These are phyloP conservation scores for Taphrina confusa DNA, from an alignment of 1,139 yeast genomes.

Conservation along the genomic window DNA sequence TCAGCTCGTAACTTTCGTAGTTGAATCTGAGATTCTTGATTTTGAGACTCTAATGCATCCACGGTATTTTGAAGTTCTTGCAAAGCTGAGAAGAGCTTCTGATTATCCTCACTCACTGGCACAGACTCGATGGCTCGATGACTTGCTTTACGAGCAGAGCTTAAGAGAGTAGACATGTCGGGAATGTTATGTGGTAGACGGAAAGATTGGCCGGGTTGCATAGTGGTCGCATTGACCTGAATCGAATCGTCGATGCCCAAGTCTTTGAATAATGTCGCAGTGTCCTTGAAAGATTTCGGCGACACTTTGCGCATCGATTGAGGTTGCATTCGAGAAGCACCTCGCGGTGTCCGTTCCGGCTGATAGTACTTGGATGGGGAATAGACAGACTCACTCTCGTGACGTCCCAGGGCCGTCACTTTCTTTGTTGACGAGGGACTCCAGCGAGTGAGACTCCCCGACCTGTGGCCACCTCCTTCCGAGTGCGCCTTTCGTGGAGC, in stretches of 20 bases:
- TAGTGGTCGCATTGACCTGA: constrained; percentile 1
- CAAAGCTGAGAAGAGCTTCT: constrained; percentile 39
- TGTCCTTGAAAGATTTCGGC: constrained; percentile 34
- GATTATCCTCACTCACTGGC: constrained; percentile 41
- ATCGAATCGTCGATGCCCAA: constrained; percentile 32
- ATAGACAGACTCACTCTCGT: constrained; percentile 28
- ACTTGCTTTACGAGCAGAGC: constrained; percentile 19
- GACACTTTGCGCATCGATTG: constrained; percentile 26
- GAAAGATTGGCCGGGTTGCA: constrained; percentile 20
- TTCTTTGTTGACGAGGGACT: constrained; percentile 31
- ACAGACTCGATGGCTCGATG: constrained; percentile 39
- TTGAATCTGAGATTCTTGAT: constrained; percentile 31
- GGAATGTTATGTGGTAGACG: constrained; percentile 26
- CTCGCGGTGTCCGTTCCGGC: constrained; percentile 18
- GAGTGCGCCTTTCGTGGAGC: constrained; percentile 24
- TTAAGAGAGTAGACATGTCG: constrained; percentile 24
- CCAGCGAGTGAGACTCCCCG: constrained; percentile 12
- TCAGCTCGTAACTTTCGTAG: constrained; percentile 35
- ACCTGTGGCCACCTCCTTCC: constrained; percentile 12
- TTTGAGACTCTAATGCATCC: constrained; percentile 38
- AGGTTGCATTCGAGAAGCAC: constrained; percentile 12
- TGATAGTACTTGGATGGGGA: constrained; percentile 25
- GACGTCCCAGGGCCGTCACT: constrained; percentile 26
- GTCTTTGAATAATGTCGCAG: constrained; percentile 33
- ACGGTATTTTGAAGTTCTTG: constrained; percentile 39